These are phyloP conservation scores for Pseudevernia furfuracea DNA, from an alignment of 495 filamentous ascomycete species.

Conservation along the genomic window DNA sequence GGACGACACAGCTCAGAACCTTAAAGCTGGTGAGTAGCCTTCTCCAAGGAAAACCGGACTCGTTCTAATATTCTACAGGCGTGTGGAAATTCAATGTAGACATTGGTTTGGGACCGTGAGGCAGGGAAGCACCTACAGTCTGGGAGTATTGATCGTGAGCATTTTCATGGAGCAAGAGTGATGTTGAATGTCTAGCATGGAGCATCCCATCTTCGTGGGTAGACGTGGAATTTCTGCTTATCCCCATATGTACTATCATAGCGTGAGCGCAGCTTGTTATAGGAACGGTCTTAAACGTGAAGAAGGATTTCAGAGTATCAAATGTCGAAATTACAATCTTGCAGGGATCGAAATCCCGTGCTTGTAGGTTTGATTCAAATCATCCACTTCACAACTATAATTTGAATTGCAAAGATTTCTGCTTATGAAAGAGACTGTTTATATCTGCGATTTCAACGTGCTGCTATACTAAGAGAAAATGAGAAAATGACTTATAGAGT, in stretches of 20 bases:
- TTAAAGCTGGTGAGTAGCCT: conserved; percentile 66
- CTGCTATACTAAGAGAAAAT: too few relatives aligned
- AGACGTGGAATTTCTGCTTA: neutral
- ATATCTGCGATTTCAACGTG: too few relatives aligned
- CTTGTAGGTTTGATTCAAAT: too few relatives aligned
- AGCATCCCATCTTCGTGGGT: neutral
- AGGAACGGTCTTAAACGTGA: neutral
- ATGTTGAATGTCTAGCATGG: neutral
- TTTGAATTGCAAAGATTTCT: too few relatives aligned
- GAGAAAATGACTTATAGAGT: too few relatives aligned
- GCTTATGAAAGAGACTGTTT: too few relatives aligned
- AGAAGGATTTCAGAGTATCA: neutral
- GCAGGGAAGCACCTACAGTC: neutral
- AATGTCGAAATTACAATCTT: neutral
- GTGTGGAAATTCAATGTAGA: conserved; percentile 35
- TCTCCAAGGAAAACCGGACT: neutral
- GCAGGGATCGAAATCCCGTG: neutral
- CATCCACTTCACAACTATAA: too few relatives aligned
- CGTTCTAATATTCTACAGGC: conserved; percentile 25
- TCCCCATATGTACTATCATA: neutral
- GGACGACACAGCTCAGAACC: conserved; percentile 82
- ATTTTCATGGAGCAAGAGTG: conserved; percentile 11
- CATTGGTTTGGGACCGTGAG: conserved; percentile 17
- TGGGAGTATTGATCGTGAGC: neutral
- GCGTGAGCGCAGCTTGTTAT: neutral